Percentiles rank a stretch among this genome's conserved stretches.
Evolutionary conservation across 768 basidiomycete genomes (phyloP).

Genomic region (Suillus hirtellus): DNA sequence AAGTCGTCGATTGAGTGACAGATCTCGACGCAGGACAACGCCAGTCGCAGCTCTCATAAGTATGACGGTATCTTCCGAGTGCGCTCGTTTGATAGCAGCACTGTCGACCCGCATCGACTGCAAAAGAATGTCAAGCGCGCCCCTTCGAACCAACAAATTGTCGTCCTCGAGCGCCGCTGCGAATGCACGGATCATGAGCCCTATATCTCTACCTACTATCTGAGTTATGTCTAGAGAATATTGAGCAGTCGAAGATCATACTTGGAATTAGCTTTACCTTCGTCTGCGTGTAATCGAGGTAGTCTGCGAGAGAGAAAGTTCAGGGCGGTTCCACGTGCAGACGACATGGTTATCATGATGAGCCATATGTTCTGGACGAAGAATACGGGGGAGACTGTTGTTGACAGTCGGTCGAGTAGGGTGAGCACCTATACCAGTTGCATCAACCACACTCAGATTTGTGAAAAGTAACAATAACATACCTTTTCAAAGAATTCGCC

Average conservation of each 20-base stretch:
- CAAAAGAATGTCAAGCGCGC: conserved; percentile 80
- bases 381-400: conserved; percentile 81
- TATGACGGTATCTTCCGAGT: conserved; percentile 72
- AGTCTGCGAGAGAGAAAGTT: conserved; percentile 85
- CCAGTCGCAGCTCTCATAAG: conserved; percentile 85
- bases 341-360: conserved; percentile 85
- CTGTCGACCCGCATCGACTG: conserved; percentile 78
- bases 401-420: conserved; percentile 79
- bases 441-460: conserved; percentile 9
- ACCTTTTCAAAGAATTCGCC: conserved; percentile 97
- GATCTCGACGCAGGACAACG: conserved; percentile 89
- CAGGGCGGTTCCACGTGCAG: conserved; percentile 81
- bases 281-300: conserved; percentile 65
- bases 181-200: conserved; percentile 93
- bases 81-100: conserved; percentile 64
- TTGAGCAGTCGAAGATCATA: conserved; percentile 10
- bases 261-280: conserved; percentile 49
- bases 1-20: conserved; percentile 89
- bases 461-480: not conserved
- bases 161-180: conserved; percentile 91
- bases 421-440: conserved; percentile 60
- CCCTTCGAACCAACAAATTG: conserved; percentile 85
- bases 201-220: conserved; percentile 83
- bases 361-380: conserved; percentile 97
- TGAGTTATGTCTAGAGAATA: conserved; percentile 53